These are phyloP conservation scores for Hypoxylon sp. DNA, from an alignment of 2,329 filamentous ascomycete species.

Conservation along the genomic window DNA sequence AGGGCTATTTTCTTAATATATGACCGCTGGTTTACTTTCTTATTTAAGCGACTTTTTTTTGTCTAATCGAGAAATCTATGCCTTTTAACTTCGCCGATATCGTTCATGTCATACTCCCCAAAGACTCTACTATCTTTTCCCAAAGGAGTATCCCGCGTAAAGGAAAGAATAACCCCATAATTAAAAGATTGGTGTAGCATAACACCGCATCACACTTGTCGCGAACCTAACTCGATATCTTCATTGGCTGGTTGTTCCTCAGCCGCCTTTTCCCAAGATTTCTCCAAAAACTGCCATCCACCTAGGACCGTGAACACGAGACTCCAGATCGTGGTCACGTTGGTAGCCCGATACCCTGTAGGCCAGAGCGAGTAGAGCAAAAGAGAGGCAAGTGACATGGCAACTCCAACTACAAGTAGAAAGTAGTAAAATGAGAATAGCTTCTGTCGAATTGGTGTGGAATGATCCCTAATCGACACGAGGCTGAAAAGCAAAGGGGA, in stretches of 20 bases:
- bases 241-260: not conserved
- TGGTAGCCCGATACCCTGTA: slow-evolving; percentile 23
- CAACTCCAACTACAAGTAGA: slow-evolving; percentile 25
- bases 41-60: no score
- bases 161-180: not conserved
- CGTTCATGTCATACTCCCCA: not conserved
- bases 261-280: slow-evolving; percentile 19
- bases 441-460: slow-evolving; percentile 26
- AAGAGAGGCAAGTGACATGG: slow-evolving; percentile 34
- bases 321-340: slow-evolving; percentile 24
- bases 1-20: no score
- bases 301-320: slow-evolving; percentile 33
- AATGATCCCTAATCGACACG: slow-evolving; percentile 21
- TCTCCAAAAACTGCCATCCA: slow-evolving; percentile 38
- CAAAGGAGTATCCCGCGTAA: no score
- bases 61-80: not conserved
- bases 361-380: slow-evolving; percentile 35
- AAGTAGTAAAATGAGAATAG: slow-evolving; percentile 27
- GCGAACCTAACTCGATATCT: slow-evolving; percentile 17
- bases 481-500: slow-evolving; percentile 29
- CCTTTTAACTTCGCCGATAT: not conserved
- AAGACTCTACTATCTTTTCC: not conserved
- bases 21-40: no score
- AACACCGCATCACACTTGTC: not conserved
- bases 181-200: not conserved